These are phyloP conservation scores for Beauveria varroae DNA, from an alignment of 2,329 filamentous ascomycete genomes.

Conservation along the genomic window DNA sequence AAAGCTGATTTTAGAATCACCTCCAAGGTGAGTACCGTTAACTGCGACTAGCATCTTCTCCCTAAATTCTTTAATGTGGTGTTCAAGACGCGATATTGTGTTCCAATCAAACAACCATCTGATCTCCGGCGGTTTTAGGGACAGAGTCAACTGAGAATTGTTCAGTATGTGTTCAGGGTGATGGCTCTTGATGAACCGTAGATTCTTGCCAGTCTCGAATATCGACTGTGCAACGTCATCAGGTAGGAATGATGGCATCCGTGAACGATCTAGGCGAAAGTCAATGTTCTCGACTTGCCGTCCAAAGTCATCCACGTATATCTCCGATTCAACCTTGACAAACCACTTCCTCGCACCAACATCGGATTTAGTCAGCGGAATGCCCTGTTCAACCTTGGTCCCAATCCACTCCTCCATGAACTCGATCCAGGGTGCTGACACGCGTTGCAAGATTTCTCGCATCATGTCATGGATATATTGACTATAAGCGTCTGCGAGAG, in stretches of 20 bases:
- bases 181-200: slow-evolving; percentile 63
- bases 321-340: slow-evolving; percentile 48
- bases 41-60: slow-evolving; percentile 21
- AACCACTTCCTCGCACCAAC: slow-evolving; percentile 46
- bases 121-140: slow-evolving; percentile 47
- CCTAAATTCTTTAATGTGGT: slow-evolving; percentile 40
- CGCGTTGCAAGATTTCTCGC: slow-evolving; percentile 56
- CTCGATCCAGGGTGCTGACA: slow-evolving; percentile 59
- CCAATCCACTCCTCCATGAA: slow-evolving; percentile 71
- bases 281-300: slow-evolving; percentile 50
- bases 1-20: background rate
- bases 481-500: slow-evolving; percentile 56
- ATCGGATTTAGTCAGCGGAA: slow-evolving; percentile 42
- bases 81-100: slow-evolving; percentile 56
- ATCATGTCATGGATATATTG: slow-evolving; percentile 55
- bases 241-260: slow-evolving; percentile 66
- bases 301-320: slow-evolving; percentile 51
- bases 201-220: slow-evolving; percentile 73
- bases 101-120: slow-evolving; percentile 68
- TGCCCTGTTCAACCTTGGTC: slow-evolving; percentile 49
- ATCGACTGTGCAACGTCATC: slow-evolving; percentile 60
- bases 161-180: slow-evolving; percentile 66
- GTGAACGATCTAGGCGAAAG: slow-evolving; percentile 54
- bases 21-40: background rate
- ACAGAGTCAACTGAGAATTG: slow-evolving; percentile 37